Evolutionary conservation across 768 basidiomycete genomes (phyloP).

Genomic region (Pulveroboletus sp.): DNA sequence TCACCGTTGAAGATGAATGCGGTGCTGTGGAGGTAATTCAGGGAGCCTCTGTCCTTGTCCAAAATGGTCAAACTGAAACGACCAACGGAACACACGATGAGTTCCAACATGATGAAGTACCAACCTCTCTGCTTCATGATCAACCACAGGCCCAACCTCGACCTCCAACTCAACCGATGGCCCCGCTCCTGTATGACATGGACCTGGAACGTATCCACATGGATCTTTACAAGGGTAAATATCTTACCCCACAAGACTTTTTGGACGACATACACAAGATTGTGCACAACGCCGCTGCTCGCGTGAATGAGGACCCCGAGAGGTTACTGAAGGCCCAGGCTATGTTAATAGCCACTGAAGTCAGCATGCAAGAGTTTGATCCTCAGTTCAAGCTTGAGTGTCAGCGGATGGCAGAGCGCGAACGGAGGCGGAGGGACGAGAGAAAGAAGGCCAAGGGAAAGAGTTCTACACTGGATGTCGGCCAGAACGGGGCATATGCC

Average conservation of each 20-base stretch:
- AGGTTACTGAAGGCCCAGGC: constrained; percentile 77
- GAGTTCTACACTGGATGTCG: constrained; percentile 17
- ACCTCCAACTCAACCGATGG: too few relatives aligned
- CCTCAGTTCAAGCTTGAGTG: constrained; percentile 75
- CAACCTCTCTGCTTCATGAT: too few relatives aligned
- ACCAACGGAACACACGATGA: constrained; percentile 35
- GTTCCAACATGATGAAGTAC: constrained; percentile 25
- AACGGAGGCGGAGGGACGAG: constrained; percentile 62
- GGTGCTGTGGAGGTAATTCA: constrained; percentile 43
- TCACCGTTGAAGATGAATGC: constrained; percentile 37
- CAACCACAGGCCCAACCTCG: too few relatives aligned
- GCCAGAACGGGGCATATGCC: constrained; percentile 33
- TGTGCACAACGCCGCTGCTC: constrained; percentile 64
- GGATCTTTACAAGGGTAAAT: constrained; percentile 78
- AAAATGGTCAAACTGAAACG: constrained; percentile 31
- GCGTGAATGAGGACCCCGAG: constrained; percentile 62
- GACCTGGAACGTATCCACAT: constrained; percentile 89
- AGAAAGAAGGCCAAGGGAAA: constrained; percentile 36
- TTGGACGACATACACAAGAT: constrained; percentile 78
- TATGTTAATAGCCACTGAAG: constrained; percentile 82
- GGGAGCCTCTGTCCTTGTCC: constrained; percentile 18
- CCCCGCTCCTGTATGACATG: constrained; percentile 63
- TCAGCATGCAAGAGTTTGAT: constrained; percentile 85
- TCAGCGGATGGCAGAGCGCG: constrained; percentile 77
- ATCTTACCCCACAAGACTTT: constrained; percentile 86